Percentiles rank a stretch among this genome's conserved stretches.
These are phyloP conservation scores for Tubosaeta sp. DNA, from an alignment of 768 basidiomycete genomes.

Conservation along the genomic window DNA sequence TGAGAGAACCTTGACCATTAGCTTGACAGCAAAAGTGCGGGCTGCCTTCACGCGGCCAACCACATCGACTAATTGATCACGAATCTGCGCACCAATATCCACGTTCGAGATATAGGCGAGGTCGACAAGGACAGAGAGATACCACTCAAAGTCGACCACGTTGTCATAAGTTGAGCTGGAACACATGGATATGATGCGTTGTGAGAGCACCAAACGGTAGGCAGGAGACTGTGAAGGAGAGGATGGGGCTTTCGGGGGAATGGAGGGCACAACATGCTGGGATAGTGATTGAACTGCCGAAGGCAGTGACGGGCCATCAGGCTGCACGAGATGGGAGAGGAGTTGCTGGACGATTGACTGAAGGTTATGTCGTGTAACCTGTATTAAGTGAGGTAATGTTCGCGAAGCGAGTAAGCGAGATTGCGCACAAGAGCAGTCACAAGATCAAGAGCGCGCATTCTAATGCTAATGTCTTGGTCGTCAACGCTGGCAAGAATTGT, in stretches of 20 bases:
- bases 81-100: conserved; percentile 71
- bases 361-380: conserved; percentile 82
- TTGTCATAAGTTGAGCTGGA: conserved; percentile 82
- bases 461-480: conserved; percentile 92
- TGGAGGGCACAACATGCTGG: conserved; percentile 46
- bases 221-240: conserved; percentile 71
- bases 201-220: conserved; percentile 80
- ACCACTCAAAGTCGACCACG: conserved; percentile 95
- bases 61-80: conserved; percentile 84
- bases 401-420: not conserved
- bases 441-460: conserved; percentile 93
- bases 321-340: conserved; percentile 75
- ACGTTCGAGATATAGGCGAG: conserved; percentile 84
- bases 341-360: conserved; percentile 90
- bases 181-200: conserved; percentile 82
- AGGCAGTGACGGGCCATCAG: conserved; percentile 48
- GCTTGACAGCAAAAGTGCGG: conserved; percentile 73
- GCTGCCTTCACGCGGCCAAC: conserved; percentile 75
- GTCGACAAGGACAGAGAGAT: conserved; percentile 90
- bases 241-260: conserved; percentile 35
- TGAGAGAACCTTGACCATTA: conserved; percentile 76
- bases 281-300: conserved; percentile 52
- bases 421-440: conserved; percentile 82
- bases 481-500: conserved; percentile 86
- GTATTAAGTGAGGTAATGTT: conserved; percentile 2